Conservation (phyloP, 306 rosid genomes). For the Urtica urens region DNA sequence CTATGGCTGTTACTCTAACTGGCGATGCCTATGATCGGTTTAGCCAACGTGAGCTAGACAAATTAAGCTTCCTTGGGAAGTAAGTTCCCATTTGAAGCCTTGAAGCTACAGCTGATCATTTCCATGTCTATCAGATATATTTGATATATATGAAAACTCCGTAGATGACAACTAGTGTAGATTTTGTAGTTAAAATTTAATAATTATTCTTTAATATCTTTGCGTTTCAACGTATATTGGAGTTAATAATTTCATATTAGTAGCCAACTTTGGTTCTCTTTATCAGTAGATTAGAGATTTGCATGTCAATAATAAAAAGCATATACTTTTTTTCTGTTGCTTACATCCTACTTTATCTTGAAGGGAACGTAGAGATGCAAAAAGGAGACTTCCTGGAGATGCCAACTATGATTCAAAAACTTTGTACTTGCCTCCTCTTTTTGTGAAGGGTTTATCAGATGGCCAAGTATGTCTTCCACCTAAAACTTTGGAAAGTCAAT, state of each 20-base stretch:
- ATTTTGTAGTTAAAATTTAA: too few relatives aligned
- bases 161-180: too few relatives aligned
- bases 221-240: too few relatives aligned
- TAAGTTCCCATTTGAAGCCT: too few relatives aligned
- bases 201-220: too few relatives aligned
- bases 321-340: neutral
- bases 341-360: neutral
- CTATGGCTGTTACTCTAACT: constrained; percentile 20
- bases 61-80: constrained; percentile 56
- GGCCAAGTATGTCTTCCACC: constrained; percentile 51
- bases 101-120: too few relatives aligned
- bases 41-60: constrained; percentile 49
- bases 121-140: too few relatives aligned
- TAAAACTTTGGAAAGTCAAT: constrained; percentile 3
- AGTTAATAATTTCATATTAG: too few relatives aligned
- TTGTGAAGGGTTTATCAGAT: constrained; percentile 55
- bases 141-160: too few relatives aligned
- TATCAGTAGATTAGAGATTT: too few relatives aligned
- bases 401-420: constrained; percentile 71
- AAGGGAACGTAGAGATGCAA: constrained; percentile 62
- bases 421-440: constrained; percentile 59
- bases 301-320: too few relatives aligned
- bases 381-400: constrained; percentile 56
- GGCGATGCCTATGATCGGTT: constrained; percentile 58
- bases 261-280: too few relatives aligned